Conservation (phyloP, 1,284 basidiomycete genomes). For the Sporisorium graminicola region DNA sequence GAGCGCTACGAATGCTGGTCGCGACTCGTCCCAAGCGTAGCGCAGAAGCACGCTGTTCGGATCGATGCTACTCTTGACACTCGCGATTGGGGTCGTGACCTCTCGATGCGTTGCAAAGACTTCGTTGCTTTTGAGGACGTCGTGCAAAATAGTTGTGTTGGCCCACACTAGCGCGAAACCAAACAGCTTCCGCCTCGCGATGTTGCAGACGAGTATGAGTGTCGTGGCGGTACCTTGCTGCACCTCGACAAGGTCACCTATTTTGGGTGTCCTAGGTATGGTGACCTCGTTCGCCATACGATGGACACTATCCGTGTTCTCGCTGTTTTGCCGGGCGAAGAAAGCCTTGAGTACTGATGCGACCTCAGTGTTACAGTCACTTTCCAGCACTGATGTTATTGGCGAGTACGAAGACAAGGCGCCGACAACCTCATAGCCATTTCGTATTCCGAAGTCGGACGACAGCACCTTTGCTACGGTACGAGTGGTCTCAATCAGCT, state of each 20-base stretch:
- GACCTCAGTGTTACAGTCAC: not conserved
- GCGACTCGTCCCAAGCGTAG: conserved; percentile 14
- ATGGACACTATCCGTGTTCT: not conserved
- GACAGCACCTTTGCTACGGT: conserved; percentile 25
- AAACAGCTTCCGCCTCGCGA: not conserved
- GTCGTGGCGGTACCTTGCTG: not conserved
- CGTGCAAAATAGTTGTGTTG: conserved; percentile 11
- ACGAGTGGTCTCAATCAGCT: conserved; percentile 20
- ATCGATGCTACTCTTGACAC: not conserved
- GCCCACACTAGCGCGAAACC: not conserved
- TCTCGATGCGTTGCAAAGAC: not conserved
- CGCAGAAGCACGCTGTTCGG: conserved; percentile 6
- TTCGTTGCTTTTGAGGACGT: conserved; percentile 7
- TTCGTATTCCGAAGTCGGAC: conserved; percentile 21
- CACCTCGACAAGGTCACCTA: conserved; percentile 19
- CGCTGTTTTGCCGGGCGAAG: not conserved
- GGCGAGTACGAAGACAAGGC: not conserved
- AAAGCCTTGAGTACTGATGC: conserved; percentile 7
- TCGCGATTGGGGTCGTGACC: not conserved
- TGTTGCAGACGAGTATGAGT: not conserved
- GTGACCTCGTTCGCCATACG: not conserved
- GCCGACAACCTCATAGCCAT: conserved; percentile 23
- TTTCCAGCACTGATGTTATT: too few species aligned
- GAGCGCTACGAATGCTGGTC: conserved; percentile 15
- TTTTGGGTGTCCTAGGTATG: not conserved